These are phyloP conservation scores for Cyberlindnera saturnus DNA, from an alignment of 805 yeast species.

Conservation along the genomic window DNA sequence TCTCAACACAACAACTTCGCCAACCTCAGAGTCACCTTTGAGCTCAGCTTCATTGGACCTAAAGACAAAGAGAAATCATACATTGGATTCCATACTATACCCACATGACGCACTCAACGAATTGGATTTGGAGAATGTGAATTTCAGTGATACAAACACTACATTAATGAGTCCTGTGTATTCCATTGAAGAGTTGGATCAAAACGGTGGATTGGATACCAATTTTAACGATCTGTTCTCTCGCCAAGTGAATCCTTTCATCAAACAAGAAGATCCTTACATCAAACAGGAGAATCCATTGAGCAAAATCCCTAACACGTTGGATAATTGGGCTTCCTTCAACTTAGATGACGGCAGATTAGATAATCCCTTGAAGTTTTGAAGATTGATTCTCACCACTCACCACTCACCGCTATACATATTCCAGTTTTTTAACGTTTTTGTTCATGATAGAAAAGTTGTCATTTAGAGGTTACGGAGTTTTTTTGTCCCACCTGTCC, in stretches of 20 bases:
- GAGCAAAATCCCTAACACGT: neutral
- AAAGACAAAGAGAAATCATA: slow-evolving; percentile 5
- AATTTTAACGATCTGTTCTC: slow-evolving; percentile 5
- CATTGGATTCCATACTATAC: slow-evolving; percentile 10
- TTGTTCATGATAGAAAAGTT: no score
- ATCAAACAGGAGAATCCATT: neutral
- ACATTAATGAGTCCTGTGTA: slow-evolving; percentile 16
- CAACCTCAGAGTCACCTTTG: slow-evolving; percentile 12
- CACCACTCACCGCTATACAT: no score
- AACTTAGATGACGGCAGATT: no score
- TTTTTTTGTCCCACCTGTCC: no score
- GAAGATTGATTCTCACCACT: no score
- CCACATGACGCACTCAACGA: slow-evolving; percentile 1
- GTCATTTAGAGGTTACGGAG: no score
- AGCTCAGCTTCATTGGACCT: slow-evolving; percentile 12
- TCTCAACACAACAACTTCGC: slow-evolving; percentile 6
- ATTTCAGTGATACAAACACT: slow-evolving; percentile 14
- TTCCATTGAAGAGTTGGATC: slow-evolving; percentile 7
- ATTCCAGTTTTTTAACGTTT: no score
- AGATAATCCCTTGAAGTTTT: no score
- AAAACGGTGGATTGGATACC: slow-evolving; percentile 2
- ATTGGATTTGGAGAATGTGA: slow-evolving; percentile 9
- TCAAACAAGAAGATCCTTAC: neutral
- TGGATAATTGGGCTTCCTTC: no score
- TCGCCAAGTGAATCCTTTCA: neutral